A percentile compares a stretch with the other conserved stretches of the same genome.
Conservation (phyloP, 768 basidiomycete species). For the Pleurotus sapidus region DNA sequence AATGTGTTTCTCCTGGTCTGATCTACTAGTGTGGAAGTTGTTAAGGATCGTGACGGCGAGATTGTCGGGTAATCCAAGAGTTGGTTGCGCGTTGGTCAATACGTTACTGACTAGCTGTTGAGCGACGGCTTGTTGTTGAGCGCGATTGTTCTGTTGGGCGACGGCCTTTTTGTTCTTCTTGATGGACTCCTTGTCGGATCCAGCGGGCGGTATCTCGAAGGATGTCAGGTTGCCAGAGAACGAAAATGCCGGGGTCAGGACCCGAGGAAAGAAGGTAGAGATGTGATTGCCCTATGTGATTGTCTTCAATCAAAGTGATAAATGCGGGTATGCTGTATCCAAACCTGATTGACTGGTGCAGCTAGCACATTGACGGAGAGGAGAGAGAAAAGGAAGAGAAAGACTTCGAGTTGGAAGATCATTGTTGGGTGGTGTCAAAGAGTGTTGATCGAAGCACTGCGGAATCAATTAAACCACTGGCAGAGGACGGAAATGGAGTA, state of each 20-base stretch:
- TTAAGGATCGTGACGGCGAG: not conserved
- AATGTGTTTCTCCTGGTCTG: conserved; percentile 3
- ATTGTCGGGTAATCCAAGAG: not conserved
- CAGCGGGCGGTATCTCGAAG: not conserved
- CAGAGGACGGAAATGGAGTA: not conserved
- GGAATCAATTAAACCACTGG: too few relatives aligned
- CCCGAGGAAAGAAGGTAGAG: not conserved
- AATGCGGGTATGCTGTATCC: not conserved
- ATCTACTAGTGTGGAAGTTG: conserved; percentile 2
- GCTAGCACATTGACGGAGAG: conserved; percentile 1
- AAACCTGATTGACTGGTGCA: conserved; percentile 1
- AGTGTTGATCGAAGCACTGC: conserved; percentile 2
- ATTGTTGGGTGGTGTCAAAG: not conserved
- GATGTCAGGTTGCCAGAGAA: conserved; percentile 4
- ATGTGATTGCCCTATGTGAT: not conserved
- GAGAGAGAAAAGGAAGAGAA: conserved; percentile 4
- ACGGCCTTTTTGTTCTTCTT: conserved; percentile 5
- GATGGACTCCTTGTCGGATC: conserved; percentile 2
- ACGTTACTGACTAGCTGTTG: not conserved
- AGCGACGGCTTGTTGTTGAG: not conserved
- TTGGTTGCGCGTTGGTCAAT: not conserved
- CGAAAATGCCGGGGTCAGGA: not conserved
- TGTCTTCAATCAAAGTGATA: not conserved
- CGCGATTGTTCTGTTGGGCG: not conserved
- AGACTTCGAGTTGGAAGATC: conserved; percentile 7